Evolutionary conservation across 805 yeast genomes (phyloP).

Genomic region (Helenozyma baotianmanensis): DNA sequence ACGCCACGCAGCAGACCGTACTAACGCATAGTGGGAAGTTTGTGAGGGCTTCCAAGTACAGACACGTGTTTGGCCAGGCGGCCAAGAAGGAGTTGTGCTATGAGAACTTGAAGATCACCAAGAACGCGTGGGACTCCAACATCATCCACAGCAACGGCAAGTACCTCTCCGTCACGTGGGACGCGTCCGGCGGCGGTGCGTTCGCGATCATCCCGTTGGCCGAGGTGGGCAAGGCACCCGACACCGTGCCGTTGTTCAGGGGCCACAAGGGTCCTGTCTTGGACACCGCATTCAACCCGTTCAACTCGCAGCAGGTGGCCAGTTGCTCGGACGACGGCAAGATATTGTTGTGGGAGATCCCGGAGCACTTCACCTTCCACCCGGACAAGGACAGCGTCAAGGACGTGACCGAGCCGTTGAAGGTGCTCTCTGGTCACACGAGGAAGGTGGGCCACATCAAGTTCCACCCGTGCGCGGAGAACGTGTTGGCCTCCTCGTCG

Average conservation of each 20-base stretch:
- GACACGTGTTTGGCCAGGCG: constrained; percentile 94
- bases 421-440: constrained; percentile 75
- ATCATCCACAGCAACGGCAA: constrained; percentile 82
- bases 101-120: constrained; percentile 73
- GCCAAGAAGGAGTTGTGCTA: constrained; percentile 63
- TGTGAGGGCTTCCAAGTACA: constrained; percentile 93
- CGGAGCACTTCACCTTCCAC: constrained; percentile 70
- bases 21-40: constrained; percentile 59
- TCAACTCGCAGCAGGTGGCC: constrained; percentile 54
- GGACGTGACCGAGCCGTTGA: constrained; percentile 65
- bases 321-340: constrained; percentile 37
- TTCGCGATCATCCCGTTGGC: constrained; percentile 86
- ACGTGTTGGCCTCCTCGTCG: constrained; percentile 85
- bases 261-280: constrained; percentile 95
- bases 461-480: constrained; percentile 84
- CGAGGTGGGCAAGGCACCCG: constrained; percentile 92
- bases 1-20: too few species aligned
- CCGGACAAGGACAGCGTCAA: constrained; percentile 52
- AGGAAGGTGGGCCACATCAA: constrained; percentile 90
- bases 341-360: constrained; percentile 84
- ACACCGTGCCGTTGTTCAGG: constrained; percentile 85
- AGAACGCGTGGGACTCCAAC: constrained; percentile 96
- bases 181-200: constrained; percentile 95
- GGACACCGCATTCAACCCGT: constrained; percentile 95
- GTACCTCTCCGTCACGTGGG: constrained; percentile 85